These are phyloP conservation scores for Wallacemonas collosoma DNA, from an alignment of 208 protist genomes.

Conservation along the genomic window DNA sequence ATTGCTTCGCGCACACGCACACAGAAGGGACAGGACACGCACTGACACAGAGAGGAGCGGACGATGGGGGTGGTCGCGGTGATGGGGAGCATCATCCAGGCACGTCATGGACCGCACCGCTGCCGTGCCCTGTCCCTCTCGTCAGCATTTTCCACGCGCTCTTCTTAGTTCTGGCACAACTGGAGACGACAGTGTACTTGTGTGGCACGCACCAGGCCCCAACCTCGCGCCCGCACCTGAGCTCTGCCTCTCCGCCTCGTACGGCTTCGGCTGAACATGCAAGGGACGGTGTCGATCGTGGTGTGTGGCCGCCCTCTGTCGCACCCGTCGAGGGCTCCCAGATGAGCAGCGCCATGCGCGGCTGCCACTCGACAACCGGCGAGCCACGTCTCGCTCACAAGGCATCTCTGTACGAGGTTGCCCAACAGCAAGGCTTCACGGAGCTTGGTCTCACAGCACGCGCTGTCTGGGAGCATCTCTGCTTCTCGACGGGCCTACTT, in stretches of 20 bases:
- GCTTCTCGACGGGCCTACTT: background rate
- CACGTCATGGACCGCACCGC: background rate
- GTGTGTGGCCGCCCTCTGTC: no score
- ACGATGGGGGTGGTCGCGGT: no score
- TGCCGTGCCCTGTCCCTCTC: background rate
- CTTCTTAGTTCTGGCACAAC: background rate
- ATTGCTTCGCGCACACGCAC: background rate
- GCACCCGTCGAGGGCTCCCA: no score
- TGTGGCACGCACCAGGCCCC: background rate
- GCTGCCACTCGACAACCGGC: background rate
- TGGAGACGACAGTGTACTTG: conserved; percentile 11
- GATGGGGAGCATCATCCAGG: background rate
- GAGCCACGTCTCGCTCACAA: background rate
- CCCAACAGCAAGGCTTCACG: background rate
- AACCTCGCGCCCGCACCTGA: background rate
- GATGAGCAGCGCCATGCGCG: no score
- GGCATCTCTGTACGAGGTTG: background rate
- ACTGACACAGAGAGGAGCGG: no score
- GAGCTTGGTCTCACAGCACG: conserved; percentile 2
- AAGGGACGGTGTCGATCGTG: no score
- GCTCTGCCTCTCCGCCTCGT: no score
- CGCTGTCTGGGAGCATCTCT: conserved; percentile 13
- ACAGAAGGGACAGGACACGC: no score
- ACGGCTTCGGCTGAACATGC: no score
- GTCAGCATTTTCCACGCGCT: conserved; percentile 8